These are phyloP conservation scores for Trapa incisa DNA, from an alignment of 345 rosid species.

Conservation along the genomic window DNA sequence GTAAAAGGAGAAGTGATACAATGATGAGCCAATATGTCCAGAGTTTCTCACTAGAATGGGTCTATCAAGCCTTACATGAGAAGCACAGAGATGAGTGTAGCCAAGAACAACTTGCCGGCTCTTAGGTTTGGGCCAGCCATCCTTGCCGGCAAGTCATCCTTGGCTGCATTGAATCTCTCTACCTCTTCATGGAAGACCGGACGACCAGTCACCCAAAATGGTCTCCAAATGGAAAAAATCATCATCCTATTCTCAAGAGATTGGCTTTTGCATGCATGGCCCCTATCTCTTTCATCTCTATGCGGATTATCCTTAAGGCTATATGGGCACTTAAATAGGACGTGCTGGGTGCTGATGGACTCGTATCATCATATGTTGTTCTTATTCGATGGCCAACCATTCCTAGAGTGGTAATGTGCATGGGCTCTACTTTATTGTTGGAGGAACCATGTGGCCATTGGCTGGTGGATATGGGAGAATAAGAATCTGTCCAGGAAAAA, in stretches of 20 bases:
- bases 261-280: background rate
- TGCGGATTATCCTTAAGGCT: background rate
- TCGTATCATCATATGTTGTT: background rate
- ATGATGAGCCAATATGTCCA: background rate
- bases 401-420: background rate
- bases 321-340: background rate
- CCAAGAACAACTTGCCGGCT: conserved; percentile 47
- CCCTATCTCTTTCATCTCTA: background rate
- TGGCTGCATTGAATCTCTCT: conserved; percentile 43
- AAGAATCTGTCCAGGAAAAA: conserved; percentile 1
- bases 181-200: conserved; percentile 15
- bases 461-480: background rate
- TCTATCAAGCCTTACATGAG: conserved; percentile 22
- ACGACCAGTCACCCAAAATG: background rate
- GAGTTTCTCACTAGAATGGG: background rate
- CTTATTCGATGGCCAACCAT: background rate
- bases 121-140: conserved; percentile 29
- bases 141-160: conserved; percentile 63
- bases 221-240: background rate
- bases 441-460: background rate
- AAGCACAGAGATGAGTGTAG: conserved; percentile 38
- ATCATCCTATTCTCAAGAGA: background rate
- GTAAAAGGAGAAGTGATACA: too few relatives aligned
- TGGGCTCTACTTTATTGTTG: background rate
- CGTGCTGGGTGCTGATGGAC: background rate